Conservation (phyloP, 139 green algal genomes). For the Ulvella scutata region DNA sequence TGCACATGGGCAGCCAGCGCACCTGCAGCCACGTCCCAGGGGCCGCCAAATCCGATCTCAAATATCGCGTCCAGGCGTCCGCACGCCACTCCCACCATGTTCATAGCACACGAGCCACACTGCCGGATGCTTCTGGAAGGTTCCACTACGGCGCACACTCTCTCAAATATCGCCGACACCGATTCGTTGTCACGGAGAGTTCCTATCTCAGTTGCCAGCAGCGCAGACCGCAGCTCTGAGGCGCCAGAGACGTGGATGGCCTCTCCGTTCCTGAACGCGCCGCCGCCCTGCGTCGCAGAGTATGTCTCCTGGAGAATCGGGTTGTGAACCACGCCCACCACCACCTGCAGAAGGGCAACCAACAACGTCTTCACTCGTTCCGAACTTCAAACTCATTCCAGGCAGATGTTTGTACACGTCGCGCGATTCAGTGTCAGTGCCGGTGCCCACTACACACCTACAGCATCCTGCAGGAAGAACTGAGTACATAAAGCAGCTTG, state of each 20-base stretch:
- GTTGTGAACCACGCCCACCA: slow-evolving; percentile 93
- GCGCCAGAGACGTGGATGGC: slow-evolving; percentile 38
- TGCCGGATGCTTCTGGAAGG: slow-evolving; percentile 49
- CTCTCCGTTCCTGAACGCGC: slow-evolving; percentile 59
- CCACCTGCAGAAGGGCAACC: slow-evolving; percentile 15
- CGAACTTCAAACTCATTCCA: too few species aligned
- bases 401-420: too few species aligned
- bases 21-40: slow-evolving; percentile 53
- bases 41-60: slow-evolving; percentile 79
- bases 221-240: slow-evolving; percentile 32
- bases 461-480: too few species aligned
- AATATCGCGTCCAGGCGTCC: slow-evolving; percentile 85
- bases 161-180: slow-evolving; percentile 52
- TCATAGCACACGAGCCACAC: slow-evolving; percentile 80
- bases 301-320: slow-evolving; percentile 79
- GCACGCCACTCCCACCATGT: slow-evolving; percentile 59
- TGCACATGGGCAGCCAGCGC: too few species aligned
- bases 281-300: slow-evolving; percentile 33
- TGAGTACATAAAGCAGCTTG: too few species aligned
- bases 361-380: too few species aligned
- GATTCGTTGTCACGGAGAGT: slow-evolving; percentile 45
- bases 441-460: too few species aligned
- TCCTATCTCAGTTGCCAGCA: slow-evolving; percentile 72
- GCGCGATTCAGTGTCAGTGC: too few species aligned
- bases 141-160: slow-evolving; percentile 23